These are phyloP conservation scores for Uronychia setigera DNA, from an alignment of 73 alveolate genomes.

Conservation along the genomic window DNA sequence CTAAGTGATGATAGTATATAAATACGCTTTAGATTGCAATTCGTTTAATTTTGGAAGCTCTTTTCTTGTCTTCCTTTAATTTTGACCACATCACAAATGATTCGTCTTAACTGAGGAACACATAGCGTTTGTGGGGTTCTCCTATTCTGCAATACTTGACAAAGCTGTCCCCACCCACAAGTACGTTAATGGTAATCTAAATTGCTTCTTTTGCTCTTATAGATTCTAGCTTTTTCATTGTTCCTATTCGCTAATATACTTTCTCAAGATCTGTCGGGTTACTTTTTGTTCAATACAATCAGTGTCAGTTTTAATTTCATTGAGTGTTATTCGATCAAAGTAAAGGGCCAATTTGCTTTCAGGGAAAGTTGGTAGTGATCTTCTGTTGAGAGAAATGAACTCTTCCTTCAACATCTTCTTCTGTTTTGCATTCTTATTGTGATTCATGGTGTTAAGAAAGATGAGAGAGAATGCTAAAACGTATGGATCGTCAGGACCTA, in stretches of 20 bases:
- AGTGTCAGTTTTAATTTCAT: slow-evolving; percentile 62
- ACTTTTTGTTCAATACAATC: slow-evolving; percentile 34
- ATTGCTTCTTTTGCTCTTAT: slow-evolving; percentile 25
- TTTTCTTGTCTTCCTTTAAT: not conserved
- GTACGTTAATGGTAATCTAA: slow-evolving; percentile 16
- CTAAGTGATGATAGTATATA: slow-evolving; percentile 28
- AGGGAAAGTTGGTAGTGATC: slow-evolving; percentile 28
- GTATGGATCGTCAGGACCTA: slow-evolving; percentile 57
- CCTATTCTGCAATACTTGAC: slow-evolving; percentile 70
- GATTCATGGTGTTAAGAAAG: slow-evolving; percentile 67
- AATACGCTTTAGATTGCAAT: slow-evolving; percentile 26
- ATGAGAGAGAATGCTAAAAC: slow-evolving; percentile 69
- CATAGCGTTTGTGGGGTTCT: slow-evolving; percentile 63
- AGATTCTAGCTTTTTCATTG: slow-evolving; percentile 19
- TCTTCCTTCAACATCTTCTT: slow-evolving; percentile 59
- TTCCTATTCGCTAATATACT: slow-evolving; percentile 65
- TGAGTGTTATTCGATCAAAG: slow-evolving; percentile 57
- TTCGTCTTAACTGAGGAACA: slow-evolving; percentile 64
- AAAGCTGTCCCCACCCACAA: slow-evolving; percentile 59
- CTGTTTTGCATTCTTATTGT: slow-evolving; percentile 36
- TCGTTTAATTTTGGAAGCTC: slow-evolving; percentile 44
- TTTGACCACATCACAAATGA: slow-evolving; percentile 25
- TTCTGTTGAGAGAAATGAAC: slow-evolving; percentile 51
- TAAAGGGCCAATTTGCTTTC: slow-evolving; percentile 33
- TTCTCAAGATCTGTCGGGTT: slow-evolving; percentile 38